phyloP scores from a whole-genome alignment of 2,329 filamentous ascomycete species.

The Elsinoe australis region DNA sequence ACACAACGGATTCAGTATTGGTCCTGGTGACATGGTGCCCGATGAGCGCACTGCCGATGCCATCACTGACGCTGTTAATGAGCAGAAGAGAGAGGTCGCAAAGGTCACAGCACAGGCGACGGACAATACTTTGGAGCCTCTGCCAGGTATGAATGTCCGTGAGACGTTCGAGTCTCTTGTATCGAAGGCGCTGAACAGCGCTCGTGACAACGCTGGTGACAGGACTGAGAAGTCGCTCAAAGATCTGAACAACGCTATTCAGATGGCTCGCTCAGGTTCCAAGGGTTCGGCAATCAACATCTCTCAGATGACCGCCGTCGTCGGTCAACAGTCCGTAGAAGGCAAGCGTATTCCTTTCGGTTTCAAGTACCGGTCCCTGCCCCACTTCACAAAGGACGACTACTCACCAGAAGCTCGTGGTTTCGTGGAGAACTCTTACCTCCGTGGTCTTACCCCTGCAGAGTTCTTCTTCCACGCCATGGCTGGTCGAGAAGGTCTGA shows the following conservation, averaged over 20 bases:
- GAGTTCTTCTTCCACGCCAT: slow-evolving; percentile 99
- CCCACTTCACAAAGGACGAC: slow-evolving; percentile 98
- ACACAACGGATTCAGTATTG: slow-evolving; percentile 94
- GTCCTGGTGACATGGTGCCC: slow-evolving; percentile 96
- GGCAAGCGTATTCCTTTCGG: slow-evolving; percentile 98
- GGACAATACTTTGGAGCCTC: slow-evolving; percentile 77
- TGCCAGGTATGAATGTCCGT: slow-evolving; percentile 96
- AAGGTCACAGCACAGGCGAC: slow-evolving; percentile 70
- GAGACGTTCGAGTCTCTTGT: slow-evolving; percentile 98
- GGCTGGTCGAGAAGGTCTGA: slow-evolving; percentile 99
- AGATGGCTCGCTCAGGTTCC: slow-evolving; percentile 92
- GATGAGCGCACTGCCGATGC: slow-evolving; percentile 75
- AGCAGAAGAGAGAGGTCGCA: slow-evolving; percentile 74
- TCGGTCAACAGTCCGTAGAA: slow-evolving; percentile 96
- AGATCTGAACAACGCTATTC: slow-evolving; percentile 90
- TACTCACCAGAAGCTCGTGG: slow-evolving; percentile 95
- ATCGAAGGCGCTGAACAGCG: slow-evolving; percentile 85
- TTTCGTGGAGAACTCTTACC: slow-evolving; percentile 97
- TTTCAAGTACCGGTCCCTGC: slow-evolving; percentile 94
- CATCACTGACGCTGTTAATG: slow-evolving; percentile 73
- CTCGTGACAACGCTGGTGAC: slow-evolving; percentile 92
- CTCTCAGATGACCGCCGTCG: slow-evolving; percentile 96
- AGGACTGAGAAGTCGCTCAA: slow-evolving; percentile 87
- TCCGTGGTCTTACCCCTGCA: slow-evolving; percentile 86
- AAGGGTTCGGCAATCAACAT: slow-evolving; percentile 99